Base-by-base conservation (phyloP, 2,329 filamentous ascomycete species). In the Aureobasidium musti region DNA sequence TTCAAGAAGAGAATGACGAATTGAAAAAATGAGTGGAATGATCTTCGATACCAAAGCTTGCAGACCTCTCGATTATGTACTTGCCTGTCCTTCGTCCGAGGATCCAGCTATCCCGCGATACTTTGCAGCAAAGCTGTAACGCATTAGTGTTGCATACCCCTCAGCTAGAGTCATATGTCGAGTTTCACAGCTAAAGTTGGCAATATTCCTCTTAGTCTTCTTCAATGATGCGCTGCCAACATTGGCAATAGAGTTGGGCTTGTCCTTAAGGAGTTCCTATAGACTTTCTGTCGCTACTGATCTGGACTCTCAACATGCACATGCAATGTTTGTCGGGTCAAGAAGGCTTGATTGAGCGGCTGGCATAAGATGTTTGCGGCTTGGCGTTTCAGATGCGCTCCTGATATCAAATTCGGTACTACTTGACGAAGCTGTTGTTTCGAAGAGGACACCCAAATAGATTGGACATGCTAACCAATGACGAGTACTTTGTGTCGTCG, bases 101-200 rank as follows among this genome's bases (percentile, higher is more conserved):
- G 41, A 61, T 26, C 7, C 41, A 23, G 14, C 41, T 49, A 19
- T 30, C 5, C 19, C 39, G 26, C 35, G 14, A n/a, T 35, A 8
- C 5, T 30, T 37, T 35, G 50, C 23, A 49, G 35, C 28, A 45
- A 52, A 52, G 26, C 45, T 39, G 59, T 63, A 52, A 63, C 59
- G 59, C 59, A 52, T 63, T 41, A 63, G 59, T 63, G 59, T 63
- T 63, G 59, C 59, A 63, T 63, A 35, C 45, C 41, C 19, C 56
- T 26, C 28, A 23, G n/a, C 19, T 52, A 33, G 35, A 17, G 33
- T 17, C 33, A 21, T 50, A 52, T 13, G 47, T 63, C 59, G 30
- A 63, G 59, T 63, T 63, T 63, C 59, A 63, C 33, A 19, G 45
- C 35, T 30, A 52, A 41, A 41, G 21, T 26, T 63, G 45, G 59